These are phyloP conservation scores for Phoenix roebelenii DNA, from an alignment of 176 grass and related monocot genomes.

Conservation along the genomic window DNA sequence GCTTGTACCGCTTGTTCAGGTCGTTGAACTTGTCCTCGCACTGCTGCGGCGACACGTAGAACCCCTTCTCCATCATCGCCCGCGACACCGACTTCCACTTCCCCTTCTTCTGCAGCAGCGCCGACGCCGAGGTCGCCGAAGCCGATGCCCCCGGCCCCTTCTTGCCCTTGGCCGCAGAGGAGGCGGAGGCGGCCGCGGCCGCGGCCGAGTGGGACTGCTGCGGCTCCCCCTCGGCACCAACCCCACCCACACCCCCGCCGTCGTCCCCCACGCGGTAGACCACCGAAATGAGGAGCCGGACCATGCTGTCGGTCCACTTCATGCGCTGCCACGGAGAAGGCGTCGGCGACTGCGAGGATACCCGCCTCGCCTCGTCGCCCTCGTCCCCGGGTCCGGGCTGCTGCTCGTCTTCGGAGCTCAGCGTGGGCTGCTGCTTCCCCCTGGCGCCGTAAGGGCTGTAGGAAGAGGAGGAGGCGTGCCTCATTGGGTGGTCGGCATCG, in stretches of 20 bases:
- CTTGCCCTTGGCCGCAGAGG: constrained; percentile 14
- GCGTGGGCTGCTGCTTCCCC: constrained; percentile 1
- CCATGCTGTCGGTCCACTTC: constrained; percentile 96
- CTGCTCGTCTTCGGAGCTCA: constrained; percentile 34
- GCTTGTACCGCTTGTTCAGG: constrained; percentile 96
- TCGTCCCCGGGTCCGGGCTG: constrained; percentile 17
- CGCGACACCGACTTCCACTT: constrained; percentile 92
- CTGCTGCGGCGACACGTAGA: constrained; percentile 84
- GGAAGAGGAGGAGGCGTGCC: neutral
- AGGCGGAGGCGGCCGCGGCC: too few species aligned
- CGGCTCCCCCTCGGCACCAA: neutral
- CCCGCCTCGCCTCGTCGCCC: neutral
- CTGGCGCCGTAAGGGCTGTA: neutral
- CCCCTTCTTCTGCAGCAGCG: constrained; percentile 63
- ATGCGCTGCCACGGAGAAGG: constrained; percentile 64
- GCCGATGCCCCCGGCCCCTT: constrained; percentile 7
- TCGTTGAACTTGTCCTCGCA: constrained; percentile 99
- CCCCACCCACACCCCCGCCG: constrained; percentile 22
- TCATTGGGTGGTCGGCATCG: neutral
- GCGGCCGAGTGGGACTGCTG: too few species aligned
- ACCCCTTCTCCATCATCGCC: constrained; percentile 64
- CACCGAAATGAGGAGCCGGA: constrained; percentile 65
- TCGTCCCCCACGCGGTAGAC: constrained; percentile 75
- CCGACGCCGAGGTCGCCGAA: constrained; percentile 9
- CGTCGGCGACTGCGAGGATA: constrained; percentile 16